A percentile compares a stretch with the other conserved stretches of the same genome.
Evolutionary conservation across 2,329 filamentous ascomycete species (phyloP).

Genomic region (Lizonia empirigonia): DNA sequence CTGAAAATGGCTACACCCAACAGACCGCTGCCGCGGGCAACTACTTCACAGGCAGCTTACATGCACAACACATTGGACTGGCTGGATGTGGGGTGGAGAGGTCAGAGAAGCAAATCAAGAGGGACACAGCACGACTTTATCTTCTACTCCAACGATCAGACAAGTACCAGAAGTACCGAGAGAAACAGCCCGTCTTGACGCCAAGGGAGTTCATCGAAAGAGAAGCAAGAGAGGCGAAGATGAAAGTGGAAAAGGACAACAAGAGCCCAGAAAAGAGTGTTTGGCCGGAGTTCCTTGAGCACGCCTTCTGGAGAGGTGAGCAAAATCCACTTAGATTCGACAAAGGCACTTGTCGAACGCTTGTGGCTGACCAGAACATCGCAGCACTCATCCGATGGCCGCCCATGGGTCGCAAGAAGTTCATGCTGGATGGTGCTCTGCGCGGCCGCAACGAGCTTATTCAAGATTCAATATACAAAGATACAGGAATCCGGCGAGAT

Average conservation of each 20-base stretch:
- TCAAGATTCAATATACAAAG: constrained; percentile 61
- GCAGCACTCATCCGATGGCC: constrained; percentile 56
- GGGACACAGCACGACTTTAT: constrained; percentile 38
- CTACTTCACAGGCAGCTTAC: constrained; percentile 35
- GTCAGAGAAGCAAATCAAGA: constrained; percentile 37
- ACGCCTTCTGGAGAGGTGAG: constrained; percentile 56
- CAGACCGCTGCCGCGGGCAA: constrained; percentile 23
- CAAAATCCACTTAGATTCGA: neutral
- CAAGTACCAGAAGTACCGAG: constrained; percentile 54
- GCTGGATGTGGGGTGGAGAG: constrained; percentile 29
- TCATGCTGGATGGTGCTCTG: constrained; percentile 55
- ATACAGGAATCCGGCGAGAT: constrained; percentile 58
- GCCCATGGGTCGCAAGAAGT: constrained; percentile 64
- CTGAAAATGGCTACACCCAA: constrained; percentile 31
- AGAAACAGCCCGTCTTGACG: constrained; percentile 44
- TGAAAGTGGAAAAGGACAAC: constrained; percentile 31
- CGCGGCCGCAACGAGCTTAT: constrained; percentile 68
- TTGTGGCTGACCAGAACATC: constrained; percentile 5
- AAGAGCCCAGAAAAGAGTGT: constrained; percentile 39
- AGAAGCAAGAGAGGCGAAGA: constrained; percentile 23
- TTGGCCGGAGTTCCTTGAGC: constrained; percentile 56
- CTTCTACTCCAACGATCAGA: constrained; percentile 44
- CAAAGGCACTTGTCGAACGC: neutral
- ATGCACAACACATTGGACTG: constrained; percentile 30
- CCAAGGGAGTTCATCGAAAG: constrained; percentile 26